Evolutionary conservation across 2,329 filamentous ascomycete genomes (phyloP), one percentile per base, ranked within the genome.

Genomic region (Bipolaris sorokiniana): DNA sequence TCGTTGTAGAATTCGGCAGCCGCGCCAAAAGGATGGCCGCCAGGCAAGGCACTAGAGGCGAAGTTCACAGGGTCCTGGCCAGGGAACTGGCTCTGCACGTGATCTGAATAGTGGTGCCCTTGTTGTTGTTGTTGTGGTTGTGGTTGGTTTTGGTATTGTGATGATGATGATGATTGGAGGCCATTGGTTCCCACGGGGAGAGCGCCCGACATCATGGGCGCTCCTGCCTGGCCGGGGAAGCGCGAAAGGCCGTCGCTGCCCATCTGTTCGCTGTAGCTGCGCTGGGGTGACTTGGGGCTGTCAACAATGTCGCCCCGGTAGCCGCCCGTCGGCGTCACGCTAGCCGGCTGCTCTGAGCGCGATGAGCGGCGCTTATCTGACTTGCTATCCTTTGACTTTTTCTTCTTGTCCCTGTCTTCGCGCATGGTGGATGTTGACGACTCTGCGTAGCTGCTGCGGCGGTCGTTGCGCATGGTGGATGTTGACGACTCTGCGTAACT

Each of bases 1-100:
- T 88, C 86, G 41, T 82, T 80, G 69, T 88, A 88, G 70, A 86
- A 88, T 33, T 87, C 84, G 15, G 86, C 81, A 5, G 85, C 85
- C 34, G 80, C 78, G 31, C 86, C 86, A 51, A 80, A 80, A 18
- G 79, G 77, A 38, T 67, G 65, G 33, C 66, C 64, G 37, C 67
- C 54, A 76, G 74, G 80, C 51, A 77, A 74, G 64, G 80, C 83
- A 41, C 83, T 79, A 47, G 76, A 70, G 9, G 82, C 64, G 57
- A 74, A 81, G 10, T 76, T 72, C 5, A 71, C 59, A 15, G 83
- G 82, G 54, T 84, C 79, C 67, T 86, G 84, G 47, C 84, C 84
- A 5, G 84, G 85, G 63, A 88, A 88, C 65, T 87, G 86, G 63
- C 83, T 79, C 34, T 79, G 74, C 31, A 85, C 77, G 66, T 84